These are phyloP conservation scores for Penicillium ochrochloron DNA, from an alignment of 495 filamentous ascomycete species.

Conservation along the genomic window DNA sequence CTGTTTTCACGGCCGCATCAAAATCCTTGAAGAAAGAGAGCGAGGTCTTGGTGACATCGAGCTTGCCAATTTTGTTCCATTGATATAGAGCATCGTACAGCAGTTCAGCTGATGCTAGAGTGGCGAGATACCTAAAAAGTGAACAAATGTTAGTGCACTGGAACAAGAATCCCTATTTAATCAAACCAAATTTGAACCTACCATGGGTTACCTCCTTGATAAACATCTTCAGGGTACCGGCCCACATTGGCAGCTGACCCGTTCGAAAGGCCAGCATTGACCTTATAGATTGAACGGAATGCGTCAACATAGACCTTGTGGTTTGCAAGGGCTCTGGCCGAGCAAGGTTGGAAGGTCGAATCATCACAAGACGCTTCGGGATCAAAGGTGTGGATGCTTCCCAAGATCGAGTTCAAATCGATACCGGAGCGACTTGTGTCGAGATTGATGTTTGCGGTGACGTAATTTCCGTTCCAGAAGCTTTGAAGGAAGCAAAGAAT, in stretches of 20 bases:
- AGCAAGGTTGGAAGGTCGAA: slow-evolving; percentile 54
- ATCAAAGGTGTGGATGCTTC: slow-evolving; percentile 64
- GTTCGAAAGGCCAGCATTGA: slow-evolving; percentile 38
- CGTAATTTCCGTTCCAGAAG: slow-evolving; percentile 64
- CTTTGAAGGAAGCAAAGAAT: slow-evolving; percentile 57
- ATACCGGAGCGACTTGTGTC: slow-evolving; percentile 53
- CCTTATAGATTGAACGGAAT: slow-evolving; percentile 51
- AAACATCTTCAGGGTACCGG: slow-evolving; percentile 67
- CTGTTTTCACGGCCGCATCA: slow-evolving; percentile 48
- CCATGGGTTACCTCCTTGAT: slow-evolving; percentile 67
- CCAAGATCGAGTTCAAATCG: slow-evolving; percentile 63
- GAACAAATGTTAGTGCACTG: neutral
- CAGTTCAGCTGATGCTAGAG: slow-evolving; percentile 63
- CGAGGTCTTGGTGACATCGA: slow-evolving; percentile 57
- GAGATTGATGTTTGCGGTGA: slow-evolving; percentile 53
- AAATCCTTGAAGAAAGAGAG: slow-evolving; percentile 64
- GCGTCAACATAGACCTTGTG: slow-evolving; percentile 53
- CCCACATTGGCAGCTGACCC: slow-evolving; percentile 40
- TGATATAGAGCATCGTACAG: slow-evolving; percentile 64
- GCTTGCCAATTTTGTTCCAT: slow-evolving; percentile 56
- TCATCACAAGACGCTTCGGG: slow-evolving; percentile 49
- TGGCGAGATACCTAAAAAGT: slow-evolving; percentile 47
- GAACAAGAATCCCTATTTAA: neutral
- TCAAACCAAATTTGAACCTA: slow-evolving; percentile 20
- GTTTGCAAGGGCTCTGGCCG: slow-evolving; percentile 49